Evolutionary conservation across 768 basidiomycete species (phyloP).

Genomic region (Trametopsis cervina): DNA sequence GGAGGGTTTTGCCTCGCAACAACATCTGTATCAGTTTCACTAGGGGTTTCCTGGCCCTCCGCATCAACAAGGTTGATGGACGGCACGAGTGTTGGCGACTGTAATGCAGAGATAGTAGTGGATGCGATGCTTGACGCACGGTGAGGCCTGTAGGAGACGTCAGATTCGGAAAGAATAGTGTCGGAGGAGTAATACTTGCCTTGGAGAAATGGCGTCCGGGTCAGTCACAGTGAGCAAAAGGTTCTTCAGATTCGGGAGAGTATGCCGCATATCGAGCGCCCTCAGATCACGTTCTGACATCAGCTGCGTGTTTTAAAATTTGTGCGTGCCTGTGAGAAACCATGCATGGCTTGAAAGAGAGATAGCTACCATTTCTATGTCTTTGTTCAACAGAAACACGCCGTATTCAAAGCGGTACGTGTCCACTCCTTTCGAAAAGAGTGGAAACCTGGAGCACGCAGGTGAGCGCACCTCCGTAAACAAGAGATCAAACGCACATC

Average conservation of each 20-base stretch:
- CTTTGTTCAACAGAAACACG: conserved; percentile 93
- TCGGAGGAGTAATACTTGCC: conserved; percentile 32
- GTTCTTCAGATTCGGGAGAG: conserved; percentile 94
- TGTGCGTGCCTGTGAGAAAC: too few species aligned
- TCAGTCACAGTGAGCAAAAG: conserved; percentile 80
- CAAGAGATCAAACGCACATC: conserved; percentile 48
- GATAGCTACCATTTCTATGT: conserved; percentile 81
- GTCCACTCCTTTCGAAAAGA: conserved; percentile 93
- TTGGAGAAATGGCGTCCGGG: conserved; percentile 44
- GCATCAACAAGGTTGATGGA: neutral
- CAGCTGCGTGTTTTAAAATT: too few species aligned
- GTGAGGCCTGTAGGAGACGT: conserved; percentile 3
- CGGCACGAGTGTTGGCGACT: conserved; percentile 8
- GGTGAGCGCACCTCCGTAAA: neutral
- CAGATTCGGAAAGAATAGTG: neutral
- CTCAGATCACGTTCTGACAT: conserved; percentile 88
- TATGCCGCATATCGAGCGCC: conserved; percentile 90
- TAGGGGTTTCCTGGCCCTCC: neutral
- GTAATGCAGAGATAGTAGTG: conserved; percentile 9
- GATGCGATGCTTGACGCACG: conserved; percentile 9
- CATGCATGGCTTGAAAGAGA: too few species aligned
- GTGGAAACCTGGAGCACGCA: conserved; percentile 65
- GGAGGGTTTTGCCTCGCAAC: neutral
- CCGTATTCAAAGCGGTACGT: conserved; percentile 97
- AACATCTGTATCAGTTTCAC: neutral